Conservation (phyloP, 345 rosid genomes). For the Dipteronia sinensis region DNA sequence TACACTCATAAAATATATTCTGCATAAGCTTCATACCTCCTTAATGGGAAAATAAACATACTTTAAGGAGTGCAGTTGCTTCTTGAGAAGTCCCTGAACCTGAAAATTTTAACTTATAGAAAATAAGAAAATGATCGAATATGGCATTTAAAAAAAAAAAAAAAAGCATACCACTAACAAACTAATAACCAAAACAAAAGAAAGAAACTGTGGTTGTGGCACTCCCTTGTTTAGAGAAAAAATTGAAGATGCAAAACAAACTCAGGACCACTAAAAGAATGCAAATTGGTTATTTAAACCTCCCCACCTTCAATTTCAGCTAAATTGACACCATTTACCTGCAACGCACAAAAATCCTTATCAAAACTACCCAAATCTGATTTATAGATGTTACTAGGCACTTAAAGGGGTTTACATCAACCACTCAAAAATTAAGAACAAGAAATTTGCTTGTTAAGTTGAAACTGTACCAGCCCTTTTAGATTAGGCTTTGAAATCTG, state of each 20-base stretch:
- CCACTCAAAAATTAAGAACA: not conserved
- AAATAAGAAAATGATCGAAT: not conserved
- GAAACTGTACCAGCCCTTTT: constrained; percentile 25
- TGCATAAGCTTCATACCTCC: constrained; percentile 45
- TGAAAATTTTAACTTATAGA: constrained; percentile 20
- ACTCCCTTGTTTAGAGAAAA: constrained; percentile 20
- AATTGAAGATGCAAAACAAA: constrained; percentile 54
- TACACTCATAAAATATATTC: not conserved
- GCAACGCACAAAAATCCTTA: constrained; percentile 10
- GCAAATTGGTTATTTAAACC: constrained; percentile 61
- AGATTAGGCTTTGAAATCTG: constrained; percentile 53
- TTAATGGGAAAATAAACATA: constrained; percentile 71
- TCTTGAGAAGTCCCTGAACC: constrained; percentile 35
- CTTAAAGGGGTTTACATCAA: not conserved
- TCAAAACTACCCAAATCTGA: constrained; percentile 1
- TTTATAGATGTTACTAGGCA: not conserved
- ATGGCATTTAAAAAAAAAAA: not conserved
- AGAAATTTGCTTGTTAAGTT: not conserved
- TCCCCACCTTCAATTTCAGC: constrained; percentile 65
- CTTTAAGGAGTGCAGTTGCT: constrained; percentile 72
- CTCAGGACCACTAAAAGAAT: constrained; percentile 60
- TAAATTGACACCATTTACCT: constrained; percentile 67
- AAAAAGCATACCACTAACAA: not conserved
- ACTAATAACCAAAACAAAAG: not conserved
- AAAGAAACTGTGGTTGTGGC: not conserved